Percentiles rank a stretch among this genome's conserved stretches.
Evolutionary conservation across 371 early-diverging fungal species (phyloP).

Genomic region (Apophysomyces sp.): DNA sequence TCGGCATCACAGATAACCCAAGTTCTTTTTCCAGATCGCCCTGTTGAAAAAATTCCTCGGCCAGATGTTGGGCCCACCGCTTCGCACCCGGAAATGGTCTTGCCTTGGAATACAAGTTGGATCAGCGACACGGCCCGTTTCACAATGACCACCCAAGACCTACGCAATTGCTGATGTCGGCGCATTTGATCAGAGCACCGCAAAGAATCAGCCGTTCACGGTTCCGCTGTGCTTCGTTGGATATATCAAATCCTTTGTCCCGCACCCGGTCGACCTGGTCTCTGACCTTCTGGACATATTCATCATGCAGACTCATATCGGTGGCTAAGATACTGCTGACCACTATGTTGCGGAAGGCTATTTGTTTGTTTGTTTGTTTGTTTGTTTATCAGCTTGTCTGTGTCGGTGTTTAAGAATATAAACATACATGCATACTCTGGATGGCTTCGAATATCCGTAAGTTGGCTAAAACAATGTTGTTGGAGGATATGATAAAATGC

Average conservation of each 20-base stretch:
- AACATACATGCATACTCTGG: slow-evolving; percentile 33
- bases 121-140: background rate
- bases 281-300: slow-evolving; percentile 69
- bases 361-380: slow-evolving; percentile 9
- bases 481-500: slow-evolving; percentile 12
- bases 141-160: slow-evolving; percentile 17
- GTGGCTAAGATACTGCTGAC: slow-evolving; percentile 80
- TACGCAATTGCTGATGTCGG: slow-evolving; percentile 82
- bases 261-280: slow-evolving; percentile 53
- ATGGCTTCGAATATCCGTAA: slow-evolving; percentile 38
- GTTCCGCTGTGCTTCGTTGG: slow-evolving; percentile 16
- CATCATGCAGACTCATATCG: slow-evolving; percentile 84
- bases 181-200: slow-evolving; percentile 81
- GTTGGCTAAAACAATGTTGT: slow-evolving; percentile 55
- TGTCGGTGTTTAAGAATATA: background rate
- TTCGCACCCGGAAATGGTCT: slow-evolving; percentile 62
- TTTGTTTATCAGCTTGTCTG: background rate
- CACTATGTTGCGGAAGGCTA: slow-evolving; percentile 69
- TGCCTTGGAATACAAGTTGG: slow-evolving; percentile 31
- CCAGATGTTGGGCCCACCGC: slow-evolving; percentile 56
- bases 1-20: slow-evolving; percentile 42
- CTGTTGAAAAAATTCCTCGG: slow-evolving; percentile 67
- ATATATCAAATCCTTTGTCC: slow-evolving; percentile 19
- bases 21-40: slow-evolving; percentile 70
- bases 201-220: slow-evolving; percentile 51